phyloP scores from a whole-genome alignment of 495 filamentous ascomycete species.

The Extremus antarcticus region DNA sequence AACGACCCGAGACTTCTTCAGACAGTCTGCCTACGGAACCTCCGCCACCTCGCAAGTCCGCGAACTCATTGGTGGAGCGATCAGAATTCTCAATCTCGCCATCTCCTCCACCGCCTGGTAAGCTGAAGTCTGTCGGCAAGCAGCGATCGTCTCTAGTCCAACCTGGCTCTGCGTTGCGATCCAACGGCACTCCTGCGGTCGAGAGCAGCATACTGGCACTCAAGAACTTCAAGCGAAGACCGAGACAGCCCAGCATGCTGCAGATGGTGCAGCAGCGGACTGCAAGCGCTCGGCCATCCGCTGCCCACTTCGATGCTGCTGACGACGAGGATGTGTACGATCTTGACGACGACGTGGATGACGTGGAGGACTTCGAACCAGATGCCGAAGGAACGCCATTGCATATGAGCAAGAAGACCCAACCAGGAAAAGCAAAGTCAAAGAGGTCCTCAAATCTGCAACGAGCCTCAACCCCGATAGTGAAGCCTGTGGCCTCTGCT shows the following conservation, averaged over 20 bases:
- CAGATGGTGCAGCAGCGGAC: slow-evolving; percentile 44
- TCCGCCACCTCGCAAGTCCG: background rate
- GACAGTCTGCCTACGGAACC: background rate
- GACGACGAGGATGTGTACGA: slow-evolving; percentile 12
- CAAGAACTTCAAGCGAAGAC: slow-evolving; percentile 51
- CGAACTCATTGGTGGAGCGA: background rate
- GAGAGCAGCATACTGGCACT: slow-evolving; percentile 43
- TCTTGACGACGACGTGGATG: slow-evolving; percentile 12
- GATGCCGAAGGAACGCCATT: slow-evolving; percentile 19
- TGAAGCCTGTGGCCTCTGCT: background rate
- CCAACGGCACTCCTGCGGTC: slow-evolving; percentile 37
- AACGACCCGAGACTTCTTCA: background rate
- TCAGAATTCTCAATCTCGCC: slow-evolving; percentile 10
- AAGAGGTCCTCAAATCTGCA: background rate
- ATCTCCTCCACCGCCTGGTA: slow-evolving; percentile 12
- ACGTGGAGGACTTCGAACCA: slow-evolving; percentile 33
- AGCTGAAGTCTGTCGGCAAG: background rate
- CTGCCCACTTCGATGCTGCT: background rate
- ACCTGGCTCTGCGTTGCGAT: slow-evolving; percentile 8
- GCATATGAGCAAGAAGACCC: background rate
- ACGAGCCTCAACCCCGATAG: background rate
- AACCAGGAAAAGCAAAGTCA: background rate
- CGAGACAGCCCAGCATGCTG: slow-evolving; percentile 58
- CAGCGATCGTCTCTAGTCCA: slow-evolving; percentile 7
- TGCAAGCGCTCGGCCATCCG: slow-evolving; percentile 11